Evolutionary conservation across 768 basidiomycete species (phyloP).

Genomic region (Auricularia auricula-judae): DNA sequence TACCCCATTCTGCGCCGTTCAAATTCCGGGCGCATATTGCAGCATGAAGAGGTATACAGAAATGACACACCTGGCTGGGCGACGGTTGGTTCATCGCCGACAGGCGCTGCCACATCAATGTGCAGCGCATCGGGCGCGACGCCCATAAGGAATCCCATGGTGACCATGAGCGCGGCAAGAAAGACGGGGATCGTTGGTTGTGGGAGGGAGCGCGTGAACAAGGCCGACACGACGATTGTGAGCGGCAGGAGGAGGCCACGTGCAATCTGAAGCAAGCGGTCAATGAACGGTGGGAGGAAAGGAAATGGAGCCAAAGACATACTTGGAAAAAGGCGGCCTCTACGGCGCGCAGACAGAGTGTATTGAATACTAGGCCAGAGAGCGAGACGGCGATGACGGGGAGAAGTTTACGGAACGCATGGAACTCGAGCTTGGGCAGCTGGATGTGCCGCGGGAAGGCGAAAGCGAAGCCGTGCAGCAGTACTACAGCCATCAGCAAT

Average conservation of each 20-base stretch:
- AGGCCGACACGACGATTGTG: constrained; percentile 63
- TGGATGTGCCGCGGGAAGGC: constrained; percentile 6
- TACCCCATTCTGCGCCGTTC: too few relatives aligned
- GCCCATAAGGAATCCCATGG: constrained; percentile 30
- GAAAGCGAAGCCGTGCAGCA: constrained; percentile 9
- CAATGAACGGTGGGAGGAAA: too few relatives aligned
- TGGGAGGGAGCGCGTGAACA: constrained; percentile 34
- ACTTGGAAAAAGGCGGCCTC: constrained; percentile 75
- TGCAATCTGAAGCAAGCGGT: constrained; percentile 46
- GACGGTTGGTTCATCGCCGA: constrained; percentile 8
- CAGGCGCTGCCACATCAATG: constrained; percentile 14
- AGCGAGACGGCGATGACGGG: constrained; percentile 21
- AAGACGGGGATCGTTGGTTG: constrained; percentile 45
- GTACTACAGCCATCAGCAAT: constrained; percentile 13
- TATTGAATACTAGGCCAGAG: constrained; percentile 24
- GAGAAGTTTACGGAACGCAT: constrained; percentile 3
- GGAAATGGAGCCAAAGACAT: background rate
- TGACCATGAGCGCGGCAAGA: constrained; percentile 39
- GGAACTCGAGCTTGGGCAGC: constrained; percentile 4
- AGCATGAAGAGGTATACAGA: too few relatives aligned
- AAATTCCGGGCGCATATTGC: too few relatives aligned
- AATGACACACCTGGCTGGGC: background rate
- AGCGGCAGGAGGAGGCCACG: constrained; percentile 74
- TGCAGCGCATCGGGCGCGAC: constrained; percentile 12
- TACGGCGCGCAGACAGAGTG: constrained; percentile 23